Evolutionary conservation across 305 asterid species (phyloP).

Genomic region (Fraxinus platypoda): DNA sequence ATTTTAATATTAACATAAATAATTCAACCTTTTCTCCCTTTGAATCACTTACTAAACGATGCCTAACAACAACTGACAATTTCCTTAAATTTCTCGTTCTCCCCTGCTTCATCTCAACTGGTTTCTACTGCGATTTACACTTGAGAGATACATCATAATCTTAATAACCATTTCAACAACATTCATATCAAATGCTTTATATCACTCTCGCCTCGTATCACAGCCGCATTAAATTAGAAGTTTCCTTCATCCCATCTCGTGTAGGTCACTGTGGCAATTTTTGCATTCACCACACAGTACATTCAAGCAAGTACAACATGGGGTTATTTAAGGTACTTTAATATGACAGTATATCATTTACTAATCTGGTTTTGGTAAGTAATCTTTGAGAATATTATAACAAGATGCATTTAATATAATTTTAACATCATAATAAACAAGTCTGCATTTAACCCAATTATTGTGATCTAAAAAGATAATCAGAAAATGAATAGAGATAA

Average conservation of each 20-base stretch:
- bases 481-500: neutral
- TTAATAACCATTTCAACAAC: neutral
- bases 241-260: constrained; percentile 1
- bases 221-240: neutral
- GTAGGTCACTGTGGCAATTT: neutral
- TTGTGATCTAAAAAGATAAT: neutral
- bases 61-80: constrained; percentile 3
- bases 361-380: neutral
- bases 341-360: neutral
- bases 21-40: neutral
- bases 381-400: constrained; percentile 7
- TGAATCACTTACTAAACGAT: neutral
- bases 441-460: neutral
- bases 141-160: neutral
- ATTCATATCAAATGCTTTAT: neutral
- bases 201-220: neutral
- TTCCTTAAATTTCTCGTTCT: constrained; percentile 14
- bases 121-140: neutral
- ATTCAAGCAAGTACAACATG: neutral
- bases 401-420: constrained; percentile 5
- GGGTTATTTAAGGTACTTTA: neutral
- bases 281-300: neutral
- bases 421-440: constrained; percentile 3
- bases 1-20: neutral
- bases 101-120: neutral